phyloP scores from a whole-genome alignment of 352 stramenopile species.

The Pythium dissotocum region DNA sequence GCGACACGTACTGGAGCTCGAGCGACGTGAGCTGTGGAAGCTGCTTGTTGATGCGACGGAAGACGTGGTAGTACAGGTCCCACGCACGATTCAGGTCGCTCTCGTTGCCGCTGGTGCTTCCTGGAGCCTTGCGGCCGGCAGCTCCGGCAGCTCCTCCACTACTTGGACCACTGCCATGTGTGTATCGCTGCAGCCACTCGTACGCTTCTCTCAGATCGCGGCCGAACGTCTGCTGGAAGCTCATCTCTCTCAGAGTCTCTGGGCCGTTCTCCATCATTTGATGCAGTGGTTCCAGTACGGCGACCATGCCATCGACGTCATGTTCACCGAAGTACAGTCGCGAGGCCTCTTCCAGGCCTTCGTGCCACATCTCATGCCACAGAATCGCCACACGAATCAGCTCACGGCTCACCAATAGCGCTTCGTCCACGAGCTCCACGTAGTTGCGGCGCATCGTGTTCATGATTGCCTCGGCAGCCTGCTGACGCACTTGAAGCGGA shows the following conservation, averaged over 20 bases:
- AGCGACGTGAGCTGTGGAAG: slow-evolving; percentile 96
- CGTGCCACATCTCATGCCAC: slow-evolving; percentile 99
- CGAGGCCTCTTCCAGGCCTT: slow-evolving; percentile 96
- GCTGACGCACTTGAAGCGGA: slow-evolving; percentile 58
- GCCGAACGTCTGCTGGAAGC: slow-evolving; percentile 91
- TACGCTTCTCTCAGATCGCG: slow-evolving; percentile 89
- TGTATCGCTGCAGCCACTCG: slow-evolving; percentile 80
- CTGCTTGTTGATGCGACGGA: slow-evolving; percentile 91
- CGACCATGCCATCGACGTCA: slow-evolving; percentile 97
- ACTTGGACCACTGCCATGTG: slow-evolving; percentile 22
- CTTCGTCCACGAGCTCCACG: slow-evolving; percentile 96
- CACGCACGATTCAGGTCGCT: slow-evolving; percentile 92
- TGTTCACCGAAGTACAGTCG: slow-evolving; percentile 97
- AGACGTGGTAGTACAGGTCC: slow-evolving; percentile 99
- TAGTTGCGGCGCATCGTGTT: slow-evolving; percentile 93
- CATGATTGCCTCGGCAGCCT: slow-evolving; percentile 91
- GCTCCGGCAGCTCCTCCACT: not conserved
- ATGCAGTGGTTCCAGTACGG: slow-evolving; percentile 95
- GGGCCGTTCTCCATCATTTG: slow-evolving; percentile 82
- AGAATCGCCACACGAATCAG: slow-evolving; percentile 99
- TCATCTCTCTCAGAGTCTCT: slow-evolving; percentile 82
- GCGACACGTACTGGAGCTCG: slow-evolving; percentile 96
- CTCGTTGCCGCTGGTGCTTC: slow-evolving; percentile 57
- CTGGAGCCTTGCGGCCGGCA: not conserved
- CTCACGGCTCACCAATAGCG: slow-evolving; percentile 94